Evolutionary conservation across 1,284 basidiomycete genomes (phyloP), one percentile per base, ranked within the genome.

Genomic region (Ceratobasidium sp.): DNA sequence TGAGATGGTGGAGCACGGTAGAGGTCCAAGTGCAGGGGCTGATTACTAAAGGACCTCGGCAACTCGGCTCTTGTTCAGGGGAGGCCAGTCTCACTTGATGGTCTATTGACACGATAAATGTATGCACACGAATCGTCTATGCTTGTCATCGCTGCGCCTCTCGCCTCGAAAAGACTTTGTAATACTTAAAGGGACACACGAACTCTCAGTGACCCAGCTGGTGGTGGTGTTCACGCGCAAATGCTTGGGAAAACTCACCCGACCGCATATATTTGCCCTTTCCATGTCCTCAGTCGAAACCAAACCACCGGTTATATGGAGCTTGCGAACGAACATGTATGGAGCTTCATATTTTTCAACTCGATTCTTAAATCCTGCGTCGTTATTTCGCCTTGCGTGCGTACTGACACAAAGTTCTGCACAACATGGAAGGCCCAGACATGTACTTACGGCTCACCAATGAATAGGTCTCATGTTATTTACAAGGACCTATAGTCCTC

Each of bases 281-380:
- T 51, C 10, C 13, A 20, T 20, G n/a, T 51, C 15, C 49, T 51
- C 49, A 13, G 28, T 5, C 63, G 33, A 39, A 66, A 42, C 33
- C 39, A 44, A 39, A 66, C 42, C 3, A 66, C 63, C 9, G 63
- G 63, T n/a, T 66, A 39, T 39, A 66, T 66, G 4, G 18, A 66
- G 28, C 42, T 66, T 10, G 42, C 20, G 28, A 39, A 66, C 15
- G 33, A n/a, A 6, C n/a, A 33, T 12, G 28, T 28, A 12, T 39
- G 33, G 12, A 66, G 42, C 42, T 66, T 66, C 18, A 66, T 66
- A 4, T 66, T 66, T 42, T 20, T 42, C 15, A 13, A 23, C 42
- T 66, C 63, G 3, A 66, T 66, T 66, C 18, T 66, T 66, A 28
- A 39, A 15, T 66, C 63, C 23, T 66, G 40, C 23, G 63, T 66